Evolutionary conservation across 495 filamentous ascomycete species (phyloP).

Genomic region (Podospora tetraspora): DNA sequence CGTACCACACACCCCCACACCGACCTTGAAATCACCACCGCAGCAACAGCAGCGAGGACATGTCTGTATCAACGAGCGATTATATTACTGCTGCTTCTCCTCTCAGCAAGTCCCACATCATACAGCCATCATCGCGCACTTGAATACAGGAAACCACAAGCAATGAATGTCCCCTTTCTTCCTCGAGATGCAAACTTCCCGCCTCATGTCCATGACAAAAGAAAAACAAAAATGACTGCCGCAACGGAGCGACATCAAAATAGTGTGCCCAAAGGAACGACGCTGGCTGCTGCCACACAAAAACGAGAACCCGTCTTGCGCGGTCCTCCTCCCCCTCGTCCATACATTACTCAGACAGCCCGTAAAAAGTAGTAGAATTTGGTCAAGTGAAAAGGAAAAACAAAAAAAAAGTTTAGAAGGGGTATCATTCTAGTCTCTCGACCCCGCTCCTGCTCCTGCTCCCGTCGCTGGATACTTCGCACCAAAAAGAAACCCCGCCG

Average conservation of each 20-base stretch:
- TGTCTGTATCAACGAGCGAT: neutral
- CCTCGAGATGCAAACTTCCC: neutral
- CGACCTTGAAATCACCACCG: neutral
- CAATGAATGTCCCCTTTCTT: neutral
- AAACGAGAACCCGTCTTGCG: neutral
- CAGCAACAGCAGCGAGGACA: neutral
- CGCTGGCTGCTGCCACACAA: neutral
- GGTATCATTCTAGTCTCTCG: constrained; percentile 30
- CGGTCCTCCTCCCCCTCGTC: neutral
- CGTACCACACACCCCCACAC: neutral
- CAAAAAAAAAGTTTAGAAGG: constrained; percentile 2
- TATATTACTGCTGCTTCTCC: neutral
- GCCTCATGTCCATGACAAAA: neutral
- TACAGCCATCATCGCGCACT: neutral
- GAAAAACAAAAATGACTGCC: neutral
- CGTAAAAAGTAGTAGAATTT: neutral
- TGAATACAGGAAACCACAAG: neutral
- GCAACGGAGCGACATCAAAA: neutral
- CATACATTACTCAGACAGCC: neutral
- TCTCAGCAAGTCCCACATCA: neutral
- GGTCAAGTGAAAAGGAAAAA: constrained; percentile 1
- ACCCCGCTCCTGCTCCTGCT: constrained; percentile 4
- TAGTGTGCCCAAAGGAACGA: neutral
- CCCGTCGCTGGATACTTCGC: neutral
- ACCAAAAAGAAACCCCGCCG: neutral